These are phyloP conservation scores for Metarhizium robertsii DNA, from an alignment of 2,329 filamentous ascomycete genomes.

Conservation along the genomic window DNA sequence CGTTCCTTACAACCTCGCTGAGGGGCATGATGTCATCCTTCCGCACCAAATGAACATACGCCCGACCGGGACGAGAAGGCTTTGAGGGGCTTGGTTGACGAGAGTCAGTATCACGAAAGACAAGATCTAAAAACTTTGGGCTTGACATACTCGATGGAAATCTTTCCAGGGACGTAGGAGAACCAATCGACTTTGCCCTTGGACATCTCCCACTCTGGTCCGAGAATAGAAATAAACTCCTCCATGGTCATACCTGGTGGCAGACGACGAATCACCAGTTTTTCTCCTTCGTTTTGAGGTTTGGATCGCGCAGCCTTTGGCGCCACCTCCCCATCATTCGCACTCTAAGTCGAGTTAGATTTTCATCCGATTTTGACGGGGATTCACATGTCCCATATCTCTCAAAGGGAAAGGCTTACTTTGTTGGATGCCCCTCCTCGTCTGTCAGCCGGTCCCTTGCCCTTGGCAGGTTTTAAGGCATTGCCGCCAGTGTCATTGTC, in stretches of 20 bases:
- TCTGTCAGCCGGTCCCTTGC: constrained; percentile 18
- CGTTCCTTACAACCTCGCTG: constrained; percentile 58
- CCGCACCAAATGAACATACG: constrained; percentile 73
- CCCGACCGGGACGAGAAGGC: constrained; percentile 68
- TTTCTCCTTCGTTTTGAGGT: constrained; percentile 50
- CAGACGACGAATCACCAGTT: constrained; percentile 75
- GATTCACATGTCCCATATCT: neutral
- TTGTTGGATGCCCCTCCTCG: constrained; percentile 19
- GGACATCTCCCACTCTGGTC: constrained; percentile 73
- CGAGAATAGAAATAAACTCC: constrained; percentile 66
- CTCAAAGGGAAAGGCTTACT: constrained; percentile 11
- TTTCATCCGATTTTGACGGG: neutral
- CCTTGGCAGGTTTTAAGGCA: constrained; percentile 12
- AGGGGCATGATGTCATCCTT: constrained; percentile 58
- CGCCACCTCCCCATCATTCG: constrained; percentile 17
- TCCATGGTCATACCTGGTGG: constrained; percentile 74
- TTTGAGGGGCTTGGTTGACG: constrained; percentile 59
- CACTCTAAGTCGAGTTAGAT: constrained; percentile 5
- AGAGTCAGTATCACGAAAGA: constrained; percentile 5
- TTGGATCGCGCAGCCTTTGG: constrained; percentile 21
- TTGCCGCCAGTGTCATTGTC: constrained; percentile 12
- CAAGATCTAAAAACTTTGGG: neutral
- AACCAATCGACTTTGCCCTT: constrained; percentile 80
- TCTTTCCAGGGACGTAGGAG: constrained; percentile 55
- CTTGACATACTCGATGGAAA: constrained; percentile 67